These are phyloP conservation scores for Tulasnella sp. DNA, from an alignment of 768 basidiomycete genomes.

Conservation along the genomic window DNA sequence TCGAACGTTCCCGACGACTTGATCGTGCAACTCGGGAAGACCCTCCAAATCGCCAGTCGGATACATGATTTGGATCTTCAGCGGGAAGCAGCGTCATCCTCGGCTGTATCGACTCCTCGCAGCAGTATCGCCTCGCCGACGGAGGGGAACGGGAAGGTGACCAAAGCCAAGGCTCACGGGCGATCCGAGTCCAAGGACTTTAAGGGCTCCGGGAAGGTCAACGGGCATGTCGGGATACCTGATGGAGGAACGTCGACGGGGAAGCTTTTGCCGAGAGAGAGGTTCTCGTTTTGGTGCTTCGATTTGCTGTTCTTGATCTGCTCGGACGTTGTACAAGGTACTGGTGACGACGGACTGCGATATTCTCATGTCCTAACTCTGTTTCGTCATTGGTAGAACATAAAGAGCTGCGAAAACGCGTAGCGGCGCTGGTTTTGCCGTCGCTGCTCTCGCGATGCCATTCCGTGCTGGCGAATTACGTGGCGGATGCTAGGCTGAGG, in stretches of 20 bases:
- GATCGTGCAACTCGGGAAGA: constrained; percentile 51
- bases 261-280: constrained; percentile 53
- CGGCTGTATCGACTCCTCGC: background rate
- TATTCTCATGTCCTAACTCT: background rate
- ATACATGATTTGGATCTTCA: constrained; percentile 37
- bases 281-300: constrained; percentile 89
- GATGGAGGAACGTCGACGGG: constrained; percentile 51
- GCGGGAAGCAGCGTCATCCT: background rate
- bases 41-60: constrained; percentile 60
- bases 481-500: constrained; percentile 77
- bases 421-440: constrained; percentile 63
- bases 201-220: background rate
- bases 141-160: background rate
- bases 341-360: constrained; percentile 6
- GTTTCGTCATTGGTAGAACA: constrained; percentile 35
- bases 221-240: background rate
- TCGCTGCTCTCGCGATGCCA: constrained; percentile 69
- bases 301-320: constrained; percentile 77
- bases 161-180: background rate
- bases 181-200: background rate
- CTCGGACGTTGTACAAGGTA: constrained; percentile 52
- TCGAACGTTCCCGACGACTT: constrained; percentile 58
- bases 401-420: constrained; percentile 45
- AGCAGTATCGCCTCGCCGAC: background rate
- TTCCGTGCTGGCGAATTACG: constrained; percentile 51